A percentile compares a stretch with the other conserved stretches of the same genome.
phyloP scores from a whole-genome alignment of 768 basidiomycete genomes.

The Pleurotus platypus region DNA sequence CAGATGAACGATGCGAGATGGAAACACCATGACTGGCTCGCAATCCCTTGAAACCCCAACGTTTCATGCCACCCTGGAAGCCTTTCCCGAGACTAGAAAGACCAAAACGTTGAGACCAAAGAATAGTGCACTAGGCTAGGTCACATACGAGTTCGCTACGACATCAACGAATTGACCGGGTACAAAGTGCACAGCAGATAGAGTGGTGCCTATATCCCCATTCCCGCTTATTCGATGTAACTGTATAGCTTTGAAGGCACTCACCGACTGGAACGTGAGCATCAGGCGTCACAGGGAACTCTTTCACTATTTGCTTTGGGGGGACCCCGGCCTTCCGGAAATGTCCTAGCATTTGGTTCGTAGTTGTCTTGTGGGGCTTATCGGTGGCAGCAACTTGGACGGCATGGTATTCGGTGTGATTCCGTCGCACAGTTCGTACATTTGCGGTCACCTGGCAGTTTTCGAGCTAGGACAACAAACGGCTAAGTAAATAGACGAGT shows the following conservation, averaged over 20 bases:
- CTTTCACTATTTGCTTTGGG: slow-evolving; percentile 81
- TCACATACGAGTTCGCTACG: slow-evolving; percentile 80
- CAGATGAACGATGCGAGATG: slow-evolving; percentile 86
- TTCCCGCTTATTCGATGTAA: not conserved
- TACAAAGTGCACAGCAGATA: slow-evolving; percentile 93
- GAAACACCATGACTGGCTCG: slow-evolving; percentile 96
- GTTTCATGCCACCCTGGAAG: slow-evolving; percentile 95
- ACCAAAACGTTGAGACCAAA: not conserved
- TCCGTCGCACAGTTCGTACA: slow-evolving; percentile 56
- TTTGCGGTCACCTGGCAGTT: slow-evolving; percentile 89
- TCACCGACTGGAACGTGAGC: slow-evolving; percentile 87
- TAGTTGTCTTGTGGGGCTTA: slow-evolving; percentile 65
- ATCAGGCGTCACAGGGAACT: slow-evolving; percentile 86
- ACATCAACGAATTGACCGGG: slow-evolving; percentile 97
- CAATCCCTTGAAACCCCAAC: slow-evolving; percentile 89
- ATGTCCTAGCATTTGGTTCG: slow-evolving; percentile 83
- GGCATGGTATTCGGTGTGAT: slow-evolving; percentile 81
- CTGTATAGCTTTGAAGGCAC: slow-evolving; percentile 23
- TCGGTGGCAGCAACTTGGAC: slow-evolving; percentile 90
- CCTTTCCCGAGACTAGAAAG: slow-evolving; percentile 86
- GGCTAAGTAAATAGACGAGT: slow-evolving; percentile 2
- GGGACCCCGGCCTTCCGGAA: slow-evolving; percentile 79
- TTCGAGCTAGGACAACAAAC: slow-evolving; percentile 52
- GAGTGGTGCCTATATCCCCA: slow-evolving; percentile 61
- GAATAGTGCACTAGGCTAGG: not conserved